Evolutionary conservation across 768 basidiomycete species (phyloP).

Genomic region (Hygrocybe coccinea): DNA sequence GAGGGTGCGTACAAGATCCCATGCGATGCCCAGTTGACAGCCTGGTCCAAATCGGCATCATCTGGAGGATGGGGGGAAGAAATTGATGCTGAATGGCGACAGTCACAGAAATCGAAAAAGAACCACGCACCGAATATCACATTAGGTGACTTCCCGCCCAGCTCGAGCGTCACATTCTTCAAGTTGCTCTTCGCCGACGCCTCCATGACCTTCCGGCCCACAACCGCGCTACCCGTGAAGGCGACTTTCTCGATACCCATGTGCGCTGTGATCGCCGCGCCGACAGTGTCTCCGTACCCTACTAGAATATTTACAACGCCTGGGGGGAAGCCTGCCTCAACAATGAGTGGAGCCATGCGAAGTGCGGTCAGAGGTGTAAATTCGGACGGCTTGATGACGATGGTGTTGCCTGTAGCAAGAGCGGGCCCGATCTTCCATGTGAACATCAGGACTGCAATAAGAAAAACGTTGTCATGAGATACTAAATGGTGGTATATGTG

Average conservation of each 20-base stretch:
- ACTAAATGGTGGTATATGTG: slow-evolving; percentile 6
- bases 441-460: slow-evolving; percentile 48
- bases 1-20: too few species aligned
- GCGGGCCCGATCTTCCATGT: slow-evolving; percentile 79
- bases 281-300: slow-evolving; percentile 57
- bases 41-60: slow-evolving; percentile 66
- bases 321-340: slow-evolving; percentile 64
- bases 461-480: neutral
- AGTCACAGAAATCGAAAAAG: neutral
- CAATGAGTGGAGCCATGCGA: slow-evolving; percentile 43
- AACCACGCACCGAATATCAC: slow-evolving; percentile 50
- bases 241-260: slow-evolving; percentile 63
- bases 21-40: slow-evolving; percentile 64
- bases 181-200: slow-evolving; percentile 77
- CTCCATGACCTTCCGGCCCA: slow-evolving; percentile 75
- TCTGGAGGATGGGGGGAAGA: slow-evolving; percentile 18
- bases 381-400: slow-evolving; percentile 78
- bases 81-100: neutral
- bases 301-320: slow-evolving; percentile 66
- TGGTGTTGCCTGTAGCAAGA: slow-evolving; percentile 72
- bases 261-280: slow-evolving; percentile 58
- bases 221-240: slow-evolving; percentile 81
- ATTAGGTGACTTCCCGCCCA: slow-evolving; percentile 71
- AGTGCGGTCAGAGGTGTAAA: slow-evolving; percentile 64
- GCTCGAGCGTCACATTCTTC: slow-evolving; percentile 78